Conservation (phyloP, 2,329 filamentous ascomycete genomes). For the Pseudocercospora ulei region DNA sequence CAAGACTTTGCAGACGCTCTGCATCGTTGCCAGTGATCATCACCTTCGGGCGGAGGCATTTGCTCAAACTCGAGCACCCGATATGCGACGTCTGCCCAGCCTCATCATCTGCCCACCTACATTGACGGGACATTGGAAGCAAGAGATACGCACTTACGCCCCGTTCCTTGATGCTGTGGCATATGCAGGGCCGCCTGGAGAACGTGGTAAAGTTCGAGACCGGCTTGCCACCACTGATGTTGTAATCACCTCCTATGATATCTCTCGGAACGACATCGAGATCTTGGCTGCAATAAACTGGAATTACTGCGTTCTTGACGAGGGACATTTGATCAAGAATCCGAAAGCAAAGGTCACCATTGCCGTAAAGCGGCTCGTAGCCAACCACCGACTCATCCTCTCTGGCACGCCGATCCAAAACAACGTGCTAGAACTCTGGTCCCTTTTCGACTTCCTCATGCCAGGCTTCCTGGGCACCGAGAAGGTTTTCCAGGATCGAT, state of each 20-base stretch:
- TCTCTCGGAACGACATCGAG: slow-evolving; percentile 92
- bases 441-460: slow-evolving; percentile 97
- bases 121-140: slow-evolving; percentile 95
- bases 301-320: slow-evolving; percentile 96
- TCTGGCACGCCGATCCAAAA: slow-evolving; percentile 97
- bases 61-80: slow-evolving; percentile 65
- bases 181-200: slow-evolving; percentile 79
- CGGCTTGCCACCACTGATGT: slow-evolving; percentile 72
- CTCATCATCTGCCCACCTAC: slow-evolving; percentile 95
- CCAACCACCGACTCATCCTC: slow-evolving; percentile 90
- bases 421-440: slow-evolving; percentile 95
- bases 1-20: slow-evolving; percentile 93
- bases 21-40: slow-evolving; percentile 95
- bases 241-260: slow-evolving; percentile 95
- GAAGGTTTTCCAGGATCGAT: slow-evolving; percentile 92
- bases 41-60: slow-evolving; percentile 87
- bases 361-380: slow-evolving; percentile 78
- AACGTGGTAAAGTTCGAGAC: slow-evolving; percentile 62
- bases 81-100: slow-evolving; percentile 72
- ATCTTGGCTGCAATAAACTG: slow-evolving; percentile 72
- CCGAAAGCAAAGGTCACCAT: slow-evolving; percentile 91
- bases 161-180: slow-evolving; percentile 83
- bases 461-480: slow-evolving; percentile 92
- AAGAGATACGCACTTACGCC: slow-evolving; percentile 91
- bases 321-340: slow-evolving; percentile 98